Conservation (phyloP, 148 eudicot genomes). For the Spergularia bocconei region DNA sequence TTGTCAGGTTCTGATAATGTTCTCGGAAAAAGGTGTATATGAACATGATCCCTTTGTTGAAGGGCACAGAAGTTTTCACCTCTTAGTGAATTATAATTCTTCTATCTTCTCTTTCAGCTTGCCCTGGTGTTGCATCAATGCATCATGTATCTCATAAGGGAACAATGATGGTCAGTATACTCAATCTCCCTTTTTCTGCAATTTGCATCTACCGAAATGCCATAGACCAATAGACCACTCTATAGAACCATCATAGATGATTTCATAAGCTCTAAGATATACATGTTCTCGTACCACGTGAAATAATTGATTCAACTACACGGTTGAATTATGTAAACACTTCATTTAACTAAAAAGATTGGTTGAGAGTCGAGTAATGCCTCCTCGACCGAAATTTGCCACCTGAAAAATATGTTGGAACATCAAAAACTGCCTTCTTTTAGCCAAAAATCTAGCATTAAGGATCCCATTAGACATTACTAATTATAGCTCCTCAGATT, state of each 20-base stretch:
- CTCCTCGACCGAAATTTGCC: too few relatives aligned
- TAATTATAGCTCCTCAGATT: constrained; percentile 18
- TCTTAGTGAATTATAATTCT: neutral
- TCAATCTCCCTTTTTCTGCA: neutral
- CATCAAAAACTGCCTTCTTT: neutral
- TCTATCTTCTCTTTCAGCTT: neutral
- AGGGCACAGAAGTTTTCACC: too few relatives aligned
- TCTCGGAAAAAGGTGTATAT: neutral
- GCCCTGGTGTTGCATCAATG: neutral
- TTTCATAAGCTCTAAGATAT: too few relatives aligned
- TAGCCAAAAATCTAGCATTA: neutral
- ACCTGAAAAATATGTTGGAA: too few relatives aligned
- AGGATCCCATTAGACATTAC: neutral
- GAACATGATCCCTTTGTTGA: neutral
- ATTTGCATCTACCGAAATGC: too few relatives aligned
- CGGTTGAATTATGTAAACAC: too few relatives aligned
- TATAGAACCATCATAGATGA: too few relatives aligned
- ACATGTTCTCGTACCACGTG: too few relatives aligned
- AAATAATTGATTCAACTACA: too few relatives aligned
- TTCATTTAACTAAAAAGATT: too few relatives aligned
- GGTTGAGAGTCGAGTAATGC: too few relatives aligned
- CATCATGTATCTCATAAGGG: neutral
- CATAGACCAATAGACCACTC: too few relatives aligned
- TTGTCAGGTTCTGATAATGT: neutral
- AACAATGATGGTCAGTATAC: neutral